Evolutionary conservation across 805 yeast genomes (phyloP).

Genomic region (Ogataea glucozyma): DNA sequence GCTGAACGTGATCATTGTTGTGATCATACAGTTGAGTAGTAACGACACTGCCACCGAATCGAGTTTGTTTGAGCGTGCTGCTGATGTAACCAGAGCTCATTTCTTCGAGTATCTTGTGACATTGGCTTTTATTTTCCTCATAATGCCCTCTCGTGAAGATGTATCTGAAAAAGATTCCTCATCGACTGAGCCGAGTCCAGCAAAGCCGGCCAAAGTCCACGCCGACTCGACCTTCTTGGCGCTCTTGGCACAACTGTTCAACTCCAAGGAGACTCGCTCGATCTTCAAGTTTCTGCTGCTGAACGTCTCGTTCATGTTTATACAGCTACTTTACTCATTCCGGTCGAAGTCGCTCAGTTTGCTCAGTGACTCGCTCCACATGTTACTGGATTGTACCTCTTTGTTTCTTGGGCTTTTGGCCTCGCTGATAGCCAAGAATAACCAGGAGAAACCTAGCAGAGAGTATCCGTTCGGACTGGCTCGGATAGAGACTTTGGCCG

Average conservation of each 20-base stretch:
- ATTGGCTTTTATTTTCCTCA: slow-evolving; percentile 12
- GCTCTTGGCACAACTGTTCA: slow-evolving; percentile 38
- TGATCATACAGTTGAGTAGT: slow-evolving; percentile 16
- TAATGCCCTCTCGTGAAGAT: slow-evolving; percentile 17
- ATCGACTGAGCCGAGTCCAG: neutral
- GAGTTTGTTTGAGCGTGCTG: neutral
- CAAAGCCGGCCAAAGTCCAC: slow-evolving; percentile 5
- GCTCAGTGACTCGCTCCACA: slow-evolving; percentile 90
- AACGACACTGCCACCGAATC: slow-evolving; percentile 3
- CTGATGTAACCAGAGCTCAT: slow-evolving; percentile 11
- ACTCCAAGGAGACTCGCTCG: slow-evolving; percentile 74
- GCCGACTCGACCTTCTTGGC: slow-evolving; percentile 22
- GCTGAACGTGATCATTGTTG: slow-evolving; percentile 18
- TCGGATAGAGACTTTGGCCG: slow-evolving; percentile 88
- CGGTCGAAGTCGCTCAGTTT: slow-evolving; percentile 90
- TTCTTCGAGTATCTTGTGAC: slow-evolving; percentile 16
- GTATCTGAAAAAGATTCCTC: neutral
- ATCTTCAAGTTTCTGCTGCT: slow-evolving; percentile 84
- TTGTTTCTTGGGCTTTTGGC: slow-evolving; percentile 88
- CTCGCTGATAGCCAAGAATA: slow-evolving; percentile 47
- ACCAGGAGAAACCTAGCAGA: slow-evolving; percentile 25
- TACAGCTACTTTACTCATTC: slow-evolving; percentile 88
- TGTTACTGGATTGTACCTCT: slow-evolving; percentile 94
- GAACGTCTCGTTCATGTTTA: slow-evolving; percentile 91
- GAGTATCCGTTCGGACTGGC: slow-evolving; percentile 83